phyloP scores from a whole-genome alignment of 2,329 filamentous ascomycete genomes.

The Plectosphaerella plurivora region DNA sequence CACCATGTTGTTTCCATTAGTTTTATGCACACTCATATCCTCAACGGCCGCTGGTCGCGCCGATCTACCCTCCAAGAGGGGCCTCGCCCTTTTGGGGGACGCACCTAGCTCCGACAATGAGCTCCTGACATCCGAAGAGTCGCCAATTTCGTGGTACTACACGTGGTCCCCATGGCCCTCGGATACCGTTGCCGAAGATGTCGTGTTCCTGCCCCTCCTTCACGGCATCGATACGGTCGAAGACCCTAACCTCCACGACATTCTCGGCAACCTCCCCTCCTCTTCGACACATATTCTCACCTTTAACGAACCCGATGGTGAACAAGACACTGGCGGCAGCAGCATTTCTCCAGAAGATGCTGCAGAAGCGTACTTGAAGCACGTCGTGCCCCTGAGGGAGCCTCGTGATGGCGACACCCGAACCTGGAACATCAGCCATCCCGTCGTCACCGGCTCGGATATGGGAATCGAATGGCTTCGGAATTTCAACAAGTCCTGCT shows the following conservation, averaged over 20 bases:
- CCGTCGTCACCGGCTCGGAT: slow-evolving; percentile 32
- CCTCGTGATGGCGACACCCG: slow-evolving; percentile 10
- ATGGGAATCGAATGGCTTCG: slow-evolving; percentile 32
- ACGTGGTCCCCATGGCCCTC: slow-evolving; percentile 32
- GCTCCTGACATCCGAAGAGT: slow-evolving; percentile 29
- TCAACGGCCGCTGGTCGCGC: slow-evolving; percentile 3
- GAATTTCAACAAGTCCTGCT: slow-evolving; percentile 34
- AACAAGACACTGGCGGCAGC: slow-evolving; percentile 31
- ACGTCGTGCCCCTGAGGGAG: slow-evolving; percentile 28
- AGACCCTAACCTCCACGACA: slow-evolving; percentile 16
- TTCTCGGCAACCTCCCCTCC: slow-evolving; percentile 20
- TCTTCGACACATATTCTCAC: slow-evolving; percentile 32
- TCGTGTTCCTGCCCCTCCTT: slow-evolving; percentile 32
- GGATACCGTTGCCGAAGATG: slow-evolving; percentile 13
- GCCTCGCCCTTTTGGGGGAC: slow-evolving; percentile 9
- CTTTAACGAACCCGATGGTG: slow-evolving; percentile 38
- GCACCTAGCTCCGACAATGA: slow-evolving; percentile 21
- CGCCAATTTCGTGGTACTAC: slow-evolving; percentile 36
- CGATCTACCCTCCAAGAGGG: slow-evolving; percentile 6
- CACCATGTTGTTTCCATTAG: slow-evolving; percentile 1
- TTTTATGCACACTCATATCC: neutral
- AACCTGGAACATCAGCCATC: slow-evolving; percentile 33
- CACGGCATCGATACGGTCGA: slow-evolving; percentile 29
- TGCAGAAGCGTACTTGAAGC: slow-evolving; percentile 28
- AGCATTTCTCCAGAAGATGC: slow-evolving; percentile 31